Conservation (phyloP, 768 basidiomycete species). For the Sporobolomyces roseus region DNA sequence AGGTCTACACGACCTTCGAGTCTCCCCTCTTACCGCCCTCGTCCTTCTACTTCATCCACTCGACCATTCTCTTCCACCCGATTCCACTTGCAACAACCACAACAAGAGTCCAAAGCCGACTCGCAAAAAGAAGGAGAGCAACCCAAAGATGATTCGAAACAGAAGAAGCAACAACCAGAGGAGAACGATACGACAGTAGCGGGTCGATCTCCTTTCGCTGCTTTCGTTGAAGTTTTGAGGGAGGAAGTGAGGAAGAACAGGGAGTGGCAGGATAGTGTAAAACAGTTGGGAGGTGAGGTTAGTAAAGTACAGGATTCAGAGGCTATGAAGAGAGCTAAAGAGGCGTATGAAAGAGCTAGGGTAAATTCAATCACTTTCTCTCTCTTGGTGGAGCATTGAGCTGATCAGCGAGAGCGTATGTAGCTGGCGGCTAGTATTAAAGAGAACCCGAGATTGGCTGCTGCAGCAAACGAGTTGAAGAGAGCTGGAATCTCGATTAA, state of each 20-base stretch:
- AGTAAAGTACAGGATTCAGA: conserved; percentile 96
- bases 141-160: conserved; percentile 1
- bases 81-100: conserved; percentile 17
- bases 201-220: conserved; percentile 75
- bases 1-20: not conserved
- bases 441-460: conserved; percentile 85
- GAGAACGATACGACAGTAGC: conserved; percentile 39
- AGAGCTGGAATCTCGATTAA: conserved; percentile 85
- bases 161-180: conserved; percentile 29
- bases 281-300: conserved; percentile 94
- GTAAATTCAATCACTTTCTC: conserved; percentile 53
- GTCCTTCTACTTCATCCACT: conserved; percentile 3
- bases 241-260: conserved; percentile 91
- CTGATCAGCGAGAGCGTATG: not conserved
- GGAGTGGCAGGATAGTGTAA: conserved; percentile 92
- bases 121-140: conserved; percentile 11
- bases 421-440: conserved; percentile 90
- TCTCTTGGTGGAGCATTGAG: not conserved
- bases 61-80: conserved; percentile 23
- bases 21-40: not conserved
- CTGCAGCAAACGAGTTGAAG: conserved; percentile 87
- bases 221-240: conserved; percentile 87
- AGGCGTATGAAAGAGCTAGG: conserved; percentile 88
- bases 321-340: conserved; percentile 84
- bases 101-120: conserved; percentile 9